A percentile compares a stretch with the other conserved stretches of the same genome.
These are phyloP conservation scores for Exutisphaerella laricina DNA, from an alignment of 2,329 filamentous ascomycete species.

Conservation along the genomic window DNA sequence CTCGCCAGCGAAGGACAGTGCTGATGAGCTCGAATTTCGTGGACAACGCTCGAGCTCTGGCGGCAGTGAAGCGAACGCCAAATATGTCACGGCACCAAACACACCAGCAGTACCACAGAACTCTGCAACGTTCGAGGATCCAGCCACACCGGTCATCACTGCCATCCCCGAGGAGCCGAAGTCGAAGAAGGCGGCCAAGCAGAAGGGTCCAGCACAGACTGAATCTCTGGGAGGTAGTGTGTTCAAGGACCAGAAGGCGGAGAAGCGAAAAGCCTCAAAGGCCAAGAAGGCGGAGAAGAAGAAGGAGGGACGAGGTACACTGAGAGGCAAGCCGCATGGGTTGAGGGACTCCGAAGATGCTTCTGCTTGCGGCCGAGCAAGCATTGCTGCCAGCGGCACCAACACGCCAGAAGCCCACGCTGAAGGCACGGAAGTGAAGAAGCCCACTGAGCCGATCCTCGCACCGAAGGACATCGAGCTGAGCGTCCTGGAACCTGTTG, in stretches of 20 bases:
- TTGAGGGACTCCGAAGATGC: too few species aligned
- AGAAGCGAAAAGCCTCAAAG: slow-evolving; percentile 16
- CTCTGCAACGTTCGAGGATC: background rate
- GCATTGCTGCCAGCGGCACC: too few species aligned
- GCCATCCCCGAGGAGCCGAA: background rate
- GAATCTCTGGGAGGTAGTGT: slow-evolving; percentile 33
- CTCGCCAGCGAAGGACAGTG: background rate
- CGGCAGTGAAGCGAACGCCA: slow-evolving; percentile 13
- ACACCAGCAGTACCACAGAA: slow-evolving; percentile 17
- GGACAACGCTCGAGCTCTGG: slow-evolving; percentile 16
- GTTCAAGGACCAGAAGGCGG: slow-evolving; percentile 26
- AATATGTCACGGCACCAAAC: slow-evolving; percentile 23
- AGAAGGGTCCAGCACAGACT: slow-evolving; percentile 33
- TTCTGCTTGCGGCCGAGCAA: too few species aligned
- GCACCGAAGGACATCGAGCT: too few species aligned
- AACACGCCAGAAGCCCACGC: too few species aligned
- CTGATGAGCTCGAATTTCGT: background rate
- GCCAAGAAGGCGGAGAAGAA: too few species aligned
- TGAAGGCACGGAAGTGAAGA: too few species aligned
- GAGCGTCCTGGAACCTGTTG: background rate
- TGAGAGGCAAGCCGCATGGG: too few species aligned
- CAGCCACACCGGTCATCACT: background rate
- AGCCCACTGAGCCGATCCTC: too few species aligned
- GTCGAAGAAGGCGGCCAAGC: slow-evolving; percentile 21
- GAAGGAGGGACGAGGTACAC: too few species aligned